phyloP scores from a whole-genome alignment of 108 stramenopile species.

The Cyclotella sp. region DNA sequence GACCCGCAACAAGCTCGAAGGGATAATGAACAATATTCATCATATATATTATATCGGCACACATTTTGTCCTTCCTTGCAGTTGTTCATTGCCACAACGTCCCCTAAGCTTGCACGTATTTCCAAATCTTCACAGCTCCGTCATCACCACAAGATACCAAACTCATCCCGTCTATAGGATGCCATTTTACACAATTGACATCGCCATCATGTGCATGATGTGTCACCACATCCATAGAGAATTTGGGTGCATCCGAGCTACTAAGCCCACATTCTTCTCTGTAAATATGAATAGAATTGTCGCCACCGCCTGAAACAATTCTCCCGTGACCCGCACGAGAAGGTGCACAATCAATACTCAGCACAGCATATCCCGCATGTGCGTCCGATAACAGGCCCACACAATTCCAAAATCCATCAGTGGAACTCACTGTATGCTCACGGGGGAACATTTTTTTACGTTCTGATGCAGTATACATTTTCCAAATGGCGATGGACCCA shows the following conservation, averaged over 20 bases:
- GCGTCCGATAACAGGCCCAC: slow-evolving; percentile 72
- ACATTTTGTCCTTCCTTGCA: too few species aligned
- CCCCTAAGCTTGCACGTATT: slow-evolving; percentile 43
- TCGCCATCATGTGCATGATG: slow-evolving; percentile 82
- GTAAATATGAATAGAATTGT: slow-evolving; percentile 85
- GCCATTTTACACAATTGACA: slow-evolving; percentile 97
- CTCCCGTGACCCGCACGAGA: slow-evolving; percentile 75
- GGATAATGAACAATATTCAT: too few species aligned
- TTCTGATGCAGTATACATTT: slow-evolving; percentile 69
- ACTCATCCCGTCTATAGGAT: slow-evolving; percentile 79
- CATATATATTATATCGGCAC: too few species aligned
- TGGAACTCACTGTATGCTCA: slow-evolving; percentile 7
- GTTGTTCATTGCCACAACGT: too few species aligned
- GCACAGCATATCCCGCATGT: slow-evolving; percentile 68
- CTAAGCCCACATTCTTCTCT: slow-evolving; percentile 60
- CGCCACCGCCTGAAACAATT: slow-evolving; percentile 86
- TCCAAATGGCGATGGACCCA: slow-evolving; percentile 77
- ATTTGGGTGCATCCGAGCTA: slow-evolving; percentile 68
- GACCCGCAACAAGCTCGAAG: too few species aligned
- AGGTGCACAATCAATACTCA: slow-evolving; percentile 84
- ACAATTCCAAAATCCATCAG: slow-evolving; percentile 74
- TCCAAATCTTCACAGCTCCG: slow-evolving; percentile 88
- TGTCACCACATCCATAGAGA: slow-evolving; percentile 58
- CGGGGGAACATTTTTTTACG: slow-evolving; percentile 17
- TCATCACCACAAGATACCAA: slow-evolving; percentile 92